Percentiles rank a stretch among this genome's conserved stretches.
phyloP scores from a whole-genome alignment of 202 grass and related monocot genomes.

The Schoenoplectus tabernaemontani region DNA sequence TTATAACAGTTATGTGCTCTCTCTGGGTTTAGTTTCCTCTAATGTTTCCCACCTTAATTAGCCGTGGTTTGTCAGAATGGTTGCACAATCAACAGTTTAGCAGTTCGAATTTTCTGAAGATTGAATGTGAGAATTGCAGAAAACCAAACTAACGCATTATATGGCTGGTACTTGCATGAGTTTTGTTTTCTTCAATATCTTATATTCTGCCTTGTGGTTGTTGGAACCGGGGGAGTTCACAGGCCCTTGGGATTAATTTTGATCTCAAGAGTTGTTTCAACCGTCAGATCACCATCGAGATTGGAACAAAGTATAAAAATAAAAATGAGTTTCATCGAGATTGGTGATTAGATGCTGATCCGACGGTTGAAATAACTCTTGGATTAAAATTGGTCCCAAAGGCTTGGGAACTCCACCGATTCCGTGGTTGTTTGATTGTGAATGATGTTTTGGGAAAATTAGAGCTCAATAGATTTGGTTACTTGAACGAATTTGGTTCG shows the following conservation, averaged over 20 bases:
- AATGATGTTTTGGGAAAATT: neutral
- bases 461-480: neutral
- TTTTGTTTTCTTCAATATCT: slow-evolving; percentile 28
- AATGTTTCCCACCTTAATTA: slow-evolving; percentile 8
- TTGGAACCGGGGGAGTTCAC: no score
- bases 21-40: slow-evolving; percentile 7
- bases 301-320: no score
- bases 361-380: no score
- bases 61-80: neutral
- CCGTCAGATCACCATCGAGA: no score
- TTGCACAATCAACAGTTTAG: slow-evolving; percentile 20
- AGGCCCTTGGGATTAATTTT: no score
- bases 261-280: no score
- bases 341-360: no score
- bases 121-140: slow-evolving; percentile 36
- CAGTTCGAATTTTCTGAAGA: neutral
- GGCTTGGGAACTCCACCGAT: no score
- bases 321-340: no score
- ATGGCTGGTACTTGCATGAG: neutral
- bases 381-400: no score
- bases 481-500: neutral
- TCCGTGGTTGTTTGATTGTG: neutral
- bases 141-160: slow-evolving; percentile 34
- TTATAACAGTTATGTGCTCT: neutral
- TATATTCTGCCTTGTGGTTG: slow-evolving; percentile 15